phyloP scores from a whole-genome alignment of 2,329 filamentous ascomycete species.

The Ceratocystis harringtonii region DNA sequence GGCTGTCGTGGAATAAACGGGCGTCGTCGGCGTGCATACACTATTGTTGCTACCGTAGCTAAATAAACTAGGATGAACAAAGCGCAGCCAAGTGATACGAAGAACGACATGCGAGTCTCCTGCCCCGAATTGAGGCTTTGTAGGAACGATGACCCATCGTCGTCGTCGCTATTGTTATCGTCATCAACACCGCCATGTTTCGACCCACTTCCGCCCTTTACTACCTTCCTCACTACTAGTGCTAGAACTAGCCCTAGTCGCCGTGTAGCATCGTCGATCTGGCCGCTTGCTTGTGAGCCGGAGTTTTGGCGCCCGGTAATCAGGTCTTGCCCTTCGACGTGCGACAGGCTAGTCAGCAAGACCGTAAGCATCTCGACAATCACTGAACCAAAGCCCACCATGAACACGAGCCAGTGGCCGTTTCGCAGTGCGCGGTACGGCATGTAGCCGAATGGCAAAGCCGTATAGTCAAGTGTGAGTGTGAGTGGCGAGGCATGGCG shows the following conservation, averaged over 20 bases:
- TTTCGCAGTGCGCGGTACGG: slow-evolving; percentile 48
- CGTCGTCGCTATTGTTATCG: slow-evolving; percentile 12
- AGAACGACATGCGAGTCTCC: slow-evolving; percentile 50
- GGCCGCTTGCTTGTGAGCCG: not conserved
- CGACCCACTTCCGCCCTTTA: not conserved
- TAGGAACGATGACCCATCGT: slow-evolving; percentile 16
- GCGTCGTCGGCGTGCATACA: slow-evolving; percentile 47
- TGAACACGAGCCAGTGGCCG: slow-evolving; percentile 47
- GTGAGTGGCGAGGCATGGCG: slow-evolving; percentile 50
- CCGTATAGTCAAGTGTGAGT: slow-evolving; percentile 58
- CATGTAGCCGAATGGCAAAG: slow-evolving; percentile 52
- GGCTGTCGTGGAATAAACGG: slow-evolving; percentile 65
- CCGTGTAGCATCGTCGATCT: too few species aligned
- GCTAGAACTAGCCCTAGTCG: slow-evolving; percentile 1
- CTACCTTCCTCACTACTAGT: not conserved
- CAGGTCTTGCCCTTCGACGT: slow-evolving; percentile 43
- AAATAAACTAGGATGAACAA: slow-evolving; percentile 53
- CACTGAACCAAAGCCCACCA: slow-evolving; percentile 55
- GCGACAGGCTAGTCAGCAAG: slow-evolving; percentile 49
- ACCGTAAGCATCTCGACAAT: slow-evolving; percentile 61
- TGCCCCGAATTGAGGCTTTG: slow-evolving; percentile 35
- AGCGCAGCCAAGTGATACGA: slow-evolving; percentile 46
- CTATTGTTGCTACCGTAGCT: slow-evolving; percentile 40
- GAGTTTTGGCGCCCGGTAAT: slow-evolving; percentile 29
- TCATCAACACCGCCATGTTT: not conserved